Evolutionary conservation across 345 rosid genomes (phyloP), one percentile per base, ranked within the genome.

Genomic region (Populus simonii): DNA sequence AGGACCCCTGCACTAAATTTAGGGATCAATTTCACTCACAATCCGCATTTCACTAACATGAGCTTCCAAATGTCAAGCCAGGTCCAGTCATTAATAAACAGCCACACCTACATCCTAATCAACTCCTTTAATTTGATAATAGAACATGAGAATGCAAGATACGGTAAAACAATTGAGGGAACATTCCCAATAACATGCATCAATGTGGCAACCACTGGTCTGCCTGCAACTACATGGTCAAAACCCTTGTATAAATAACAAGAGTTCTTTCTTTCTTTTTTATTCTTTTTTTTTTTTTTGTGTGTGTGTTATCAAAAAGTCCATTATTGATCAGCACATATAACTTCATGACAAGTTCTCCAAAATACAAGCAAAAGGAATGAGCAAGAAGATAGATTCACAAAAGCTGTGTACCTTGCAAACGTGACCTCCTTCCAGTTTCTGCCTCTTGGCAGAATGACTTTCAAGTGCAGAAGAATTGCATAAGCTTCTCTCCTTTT

Each of bases 391-490:
- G 33, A 72, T 51, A 74, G 45, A 71, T 59, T 13, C 22, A 22
- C 66, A 36, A 57, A 51, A 43, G 36, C 35, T 13, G n/a, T 5
- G 3, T 73, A 94, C 99, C 98, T 91, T 96, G 53, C 74, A 84
- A 57, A 87, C 86, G 78, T 86, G 86, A 82, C 98, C 98, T 71
- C 97, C 93, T 75, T 94, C 98, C 33, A 96, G 87, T 80, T 96
- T 96, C 90, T 90, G 98, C 84, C 98, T 90, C 89, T 96, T 96
- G 76, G 95, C 75, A 85, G 99, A 94, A 75, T 96, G 99, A 81
- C 68, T 78, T 88, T 92, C 99, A 73, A 83, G 86, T 71, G 61
- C 83, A 82, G 87, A 88, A 84, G 88, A 78, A 81, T 77, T 81
- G 80, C 75, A 81, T 68, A 84, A 76, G 81, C 83, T 84, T 77